Conservation (phyloP, 1,284 basidiomycete genomes). For the Gomphus sp. region DNA sequence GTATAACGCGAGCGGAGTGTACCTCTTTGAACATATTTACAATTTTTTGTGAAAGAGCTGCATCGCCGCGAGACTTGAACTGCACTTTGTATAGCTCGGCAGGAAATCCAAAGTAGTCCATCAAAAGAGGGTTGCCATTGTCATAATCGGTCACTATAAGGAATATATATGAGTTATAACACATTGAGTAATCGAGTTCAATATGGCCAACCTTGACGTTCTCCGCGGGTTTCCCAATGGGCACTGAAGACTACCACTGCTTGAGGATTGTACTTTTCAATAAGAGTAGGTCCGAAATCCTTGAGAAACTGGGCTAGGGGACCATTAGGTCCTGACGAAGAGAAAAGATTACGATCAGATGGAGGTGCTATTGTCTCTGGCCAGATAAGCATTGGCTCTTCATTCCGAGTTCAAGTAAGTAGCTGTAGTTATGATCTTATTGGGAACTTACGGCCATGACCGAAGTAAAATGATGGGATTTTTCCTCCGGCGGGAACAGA, state of each 20-base stretch:
- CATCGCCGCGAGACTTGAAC: conserved; percentile 58
- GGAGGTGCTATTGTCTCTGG: conserved; percentile 18
- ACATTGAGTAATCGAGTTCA: background rate
- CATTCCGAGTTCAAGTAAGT: background rate
- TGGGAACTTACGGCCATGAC: conserved; percentile 43
- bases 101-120: conserved; percentile 66
- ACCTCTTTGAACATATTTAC: conserved; percentile 54
- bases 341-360: conserved; percentile 14
- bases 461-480: conserved; percentile 71
- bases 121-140: conserved; percentile 59
- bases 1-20: background rate
- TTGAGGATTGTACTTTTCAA: conserved; percentile 64
- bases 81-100: conserved; percentile 49
- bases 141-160: conserved; percentile 60
- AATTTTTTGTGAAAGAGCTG: conserved; percentile 42
- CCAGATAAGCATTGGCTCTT: conserved; percentile 37
- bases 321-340: conserved; percentile 40
- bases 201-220: conserved; percentile 39
- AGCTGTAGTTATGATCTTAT: background rate
- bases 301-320: conserved; percentile 51
- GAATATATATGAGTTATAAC: background rate
- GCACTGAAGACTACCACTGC: conserved; percentile 74
- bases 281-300: conserved; percentile 57
- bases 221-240: conserved; percentile 61
- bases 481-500: conserved; percentile 37